These are phyloP conservation scores for Chalaropsis thielavioides DNA, from an alignment of 2,329 filamentous ascomycete genomes.

Conservation along the genomic window DNA sequence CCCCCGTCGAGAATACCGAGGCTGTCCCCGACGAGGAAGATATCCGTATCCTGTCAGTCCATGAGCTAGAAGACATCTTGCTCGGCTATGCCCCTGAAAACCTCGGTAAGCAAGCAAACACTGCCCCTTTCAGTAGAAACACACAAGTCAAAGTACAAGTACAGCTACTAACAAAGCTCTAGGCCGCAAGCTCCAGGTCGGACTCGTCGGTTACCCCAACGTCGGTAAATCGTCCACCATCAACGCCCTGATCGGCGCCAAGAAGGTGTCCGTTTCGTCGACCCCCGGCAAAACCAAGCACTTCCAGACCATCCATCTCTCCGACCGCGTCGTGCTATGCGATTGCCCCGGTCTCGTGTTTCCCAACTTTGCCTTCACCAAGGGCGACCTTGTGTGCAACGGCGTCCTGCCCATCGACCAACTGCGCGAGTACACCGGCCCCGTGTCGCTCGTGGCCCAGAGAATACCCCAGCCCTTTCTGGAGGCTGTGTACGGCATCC, in stretches of 20 bases:
- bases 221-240: slow-evolving; percentile 99
- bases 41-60: slow-evolving; percentile 75
- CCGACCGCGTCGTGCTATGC: slow-evolving; percentile 76
- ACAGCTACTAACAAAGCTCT: slow-evolving; percentile 15
- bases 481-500: slow-evolving; percentile 87
- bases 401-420: slow-evolving; percentile 94
- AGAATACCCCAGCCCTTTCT: slow-evolving; percentile 79
- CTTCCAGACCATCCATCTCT: slow-evolving; percentile 95
- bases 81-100: slow-evolving; percentile 50
- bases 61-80: slow-evolving; percentile 84
- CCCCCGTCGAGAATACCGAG: slow-evolving; percentile 24
- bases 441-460: slow-evolving; percentile 65
- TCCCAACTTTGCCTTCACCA: slow-evolving; percentile 92
- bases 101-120: slow-evolving; percentile 30
- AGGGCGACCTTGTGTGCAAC: slow-evolving; percentile 90
- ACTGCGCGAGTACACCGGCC: slow-evolving; percentile 80
- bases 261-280: slow-evolving; percentile 95
- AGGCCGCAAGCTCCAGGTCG: slow-evolving; percentile 65
- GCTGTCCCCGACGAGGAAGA: slow-evolving; percentile 36
- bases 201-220: slow-evolving; percentile 93
- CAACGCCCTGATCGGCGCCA: slow-evolving; percentile 94
- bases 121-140: no score
- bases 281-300: slow-evolving; percentile 99
- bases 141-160: neutral
- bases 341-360: slow-evolving; percentile 98